Percentiles rank a stretch among this genome's conserved stretches.
phyloP scores from a whole-genome alignment of 441 rosid genomes.

The Bocquillonia castaneifolia region DNA sequence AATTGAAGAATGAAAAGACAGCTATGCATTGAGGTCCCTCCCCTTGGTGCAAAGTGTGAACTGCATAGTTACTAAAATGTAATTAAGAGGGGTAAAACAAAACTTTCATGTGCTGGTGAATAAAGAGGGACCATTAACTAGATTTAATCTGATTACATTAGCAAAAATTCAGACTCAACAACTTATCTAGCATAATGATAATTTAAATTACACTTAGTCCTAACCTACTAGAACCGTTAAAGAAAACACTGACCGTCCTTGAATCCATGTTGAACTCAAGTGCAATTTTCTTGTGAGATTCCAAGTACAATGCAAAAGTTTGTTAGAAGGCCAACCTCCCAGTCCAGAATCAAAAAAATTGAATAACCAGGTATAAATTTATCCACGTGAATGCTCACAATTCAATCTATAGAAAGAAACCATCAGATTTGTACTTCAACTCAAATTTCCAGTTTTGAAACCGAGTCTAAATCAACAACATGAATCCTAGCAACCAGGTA shows the following conservation, averaged over 20 bases:
- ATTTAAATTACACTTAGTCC: not conserved
- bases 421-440: not conserved
- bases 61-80: conserved; percentile 38
- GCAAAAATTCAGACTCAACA: not conserved
- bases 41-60: conserved; percentile 41
- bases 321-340: not conserved
- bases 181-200: not conserved
- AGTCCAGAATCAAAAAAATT: conserved; percentile 1
- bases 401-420: conserved; percentile 1
- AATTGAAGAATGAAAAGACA: conserved; percentile 48
- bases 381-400: not conserved
- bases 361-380: not conserved
- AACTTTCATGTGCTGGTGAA: not conserved
- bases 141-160: not conserved
- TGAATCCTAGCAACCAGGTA: conserved; percentile 2
- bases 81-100: conserved; percentile 20
- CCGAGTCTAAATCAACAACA: not conserved
- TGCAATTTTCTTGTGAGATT: not conserved
- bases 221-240: not conserved
- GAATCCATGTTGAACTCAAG: not conserved
- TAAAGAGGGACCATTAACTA: not conserved
- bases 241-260: not conserved
- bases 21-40: conserved; percentile 67
- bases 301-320: not conserved
- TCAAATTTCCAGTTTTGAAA: not conserved